A percentile compares a stretch with the other conserved stretches of the same genome.
These are phyloP conservation scores for Geosmithia putterillii DNA, from an alignment of 2,329 filamentous ascomycete species.

Conservation along the genomic window DNA sequence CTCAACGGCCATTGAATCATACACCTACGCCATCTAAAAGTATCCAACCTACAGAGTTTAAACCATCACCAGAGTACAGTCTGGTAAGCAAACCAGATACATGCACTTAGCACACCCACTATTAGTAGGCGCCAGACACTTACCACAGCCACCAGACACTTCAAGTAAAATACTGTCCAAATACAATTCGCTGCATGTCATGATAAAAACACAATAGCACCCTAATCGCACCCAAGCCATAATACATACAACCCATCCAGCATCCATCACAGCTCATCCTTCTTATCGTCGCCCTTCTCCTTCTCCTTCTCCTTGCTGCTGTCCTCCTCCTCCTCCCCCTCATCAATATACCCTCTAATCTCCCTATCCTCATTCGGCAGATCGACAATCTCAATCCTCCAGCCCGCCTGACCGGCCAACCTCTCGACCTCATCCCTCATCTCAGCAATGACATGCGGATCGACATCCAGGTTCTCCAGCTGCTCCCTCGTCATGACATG, in stretches of 20 bases:
- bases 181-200: no score
- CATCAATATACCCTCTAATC: constrained; percentile 58
- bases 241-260: constrained; percentile 5
- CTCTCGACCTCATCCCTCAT: constrained; percentile 57
- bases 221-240: not conserved
- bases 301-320: constrained; percentile 9
- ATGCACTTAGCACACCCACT: no score
- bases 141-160: no score
- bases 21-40: no score
- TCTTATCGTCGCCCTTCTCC: constrained; percentile 31
- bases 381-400: constrained; percentile 73
- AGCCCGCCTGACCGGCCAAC: constrained; percentile 57
- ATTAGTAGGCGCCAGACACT: no score
- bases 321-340: constrained; percentile 27
- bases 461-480: constrained; percentile 54
- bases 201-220: not conserved
- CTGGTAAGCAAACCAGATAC: no score
- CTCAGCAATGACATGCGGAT: constrained; percentile 54
- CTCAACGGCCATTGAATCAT: no score
- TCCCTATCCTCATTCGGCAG: constrained; percentile 44
- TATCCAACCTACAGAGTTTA: no score
- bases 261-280: constrained; percentile 34
- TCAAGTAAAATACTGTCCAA: no score
- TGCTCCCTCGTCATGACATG: constrained; percentile 49
- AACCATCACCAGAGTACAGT: no score